Evolutionary conservation across 2,329 filamentous ascomycete genomes (phyloP).

Genomic region (Cryphonectria nitschkei): DNA sequence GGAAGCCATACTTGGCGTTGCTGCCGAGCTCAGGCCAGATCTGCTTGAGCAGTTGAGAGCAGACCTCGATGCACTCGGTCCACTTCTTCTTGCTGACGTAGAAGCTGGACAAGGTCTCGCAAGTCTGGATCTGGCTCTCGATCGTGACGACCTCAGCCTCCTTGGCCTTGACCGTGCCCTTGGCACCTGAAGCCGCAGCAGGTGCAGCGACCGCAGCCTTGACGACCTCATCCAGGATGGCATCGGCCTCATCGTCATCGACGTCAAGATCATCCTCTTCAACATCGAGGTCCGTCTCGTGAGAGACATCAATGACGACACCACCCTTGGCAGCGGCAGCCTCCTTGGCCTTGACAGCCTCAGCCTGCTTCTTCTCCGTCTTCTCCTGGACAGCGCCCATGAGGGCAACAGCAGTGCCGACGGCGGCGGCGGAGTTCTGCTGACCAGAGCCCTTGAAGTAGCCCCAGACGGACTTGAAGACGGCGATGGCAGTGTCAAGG

Average conservation of each 20-base stretch:
- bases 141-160: constrained; percentile 27
- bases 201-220: constrained; percentile 23
- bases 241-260: constrained; percentile 28
- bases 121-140: constrained; percentile 29
- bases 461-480: constrained; percentile 32
- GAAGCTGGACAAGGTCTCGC: constrained; percentile 29
- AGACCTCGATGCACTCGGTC: constrained; percentile 27
- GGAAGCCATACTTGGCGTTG: constrained; percentile 29
- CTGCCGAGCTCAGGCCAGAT: constrained; percentile 30
- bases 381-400: constrained; percentile 29
- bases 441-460: constrained; percentile 31
- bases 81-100: constrained; percentile 29
- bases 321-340: constrained; percentile 23
- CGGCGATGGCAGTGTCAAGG: constrained; percentile 29
- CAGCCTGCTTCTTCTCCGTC: constrained; percentile 26
- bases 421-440: constrained; percentile 29
- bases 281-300: constrained; percentile 21
- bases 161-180: constrained; percentile 22
- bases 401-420: constrained; percentile 28
- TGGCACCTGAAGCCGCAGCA: constrained; percentile 7
- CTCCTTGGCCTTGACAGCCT: constrained; percentile 26
- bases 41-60: constrained; percentile 29
- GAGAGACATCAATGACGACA: constrained; percentile 21
- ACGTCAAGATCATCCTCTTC: constrained; percentile 25
- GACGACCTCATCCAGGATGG: constrained; percentile 28